A percentile compares a stretch with the other conserved stretches of the same genome.
Evolutionary conservation across 129 eudicot species (phyloP).

Genomic region (Flaveria bidentis): DNA sequence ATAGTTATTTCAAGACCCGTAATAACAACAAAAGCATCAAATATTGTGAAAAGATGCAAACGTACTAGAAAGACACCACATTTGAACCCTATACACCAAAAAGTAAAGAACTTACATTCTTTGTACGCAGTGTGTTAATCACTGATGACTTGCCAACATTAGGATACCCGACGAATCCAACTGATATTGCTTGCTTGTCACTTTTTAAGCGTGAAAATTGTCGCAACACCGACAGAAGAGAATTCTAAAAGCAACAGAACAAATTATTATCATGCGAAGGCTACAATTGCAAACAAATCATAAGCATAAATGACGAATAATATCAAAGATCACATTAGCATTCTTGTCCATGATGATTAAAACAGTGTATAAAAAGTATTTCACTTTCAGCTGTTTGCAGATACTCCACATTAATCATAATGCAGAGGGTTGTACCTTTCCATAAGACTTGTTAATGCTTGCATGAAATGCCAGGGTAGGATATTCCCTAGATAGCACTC

Average conservation of each 20-base stretch:
- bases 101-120: constrained; percentile 57
- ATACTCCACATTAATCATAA: background rate
- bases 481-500: constrained; percentile 80
- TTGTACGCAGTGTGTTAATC: constrained; percentile 87
- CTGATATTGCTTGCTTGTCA: constrained; percentile 96
- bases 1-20: background rate
- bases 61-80: constrained; percentile 3
- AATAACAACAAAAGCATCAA: background rate
- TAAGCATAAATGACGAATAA: background rate
- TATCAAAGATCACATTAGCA: background rate
- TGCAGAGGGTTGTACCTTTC: constrained; percentile 56
- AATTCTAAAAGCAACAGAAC: constrained; percentile 53
- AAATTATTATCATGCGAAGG: background rate
- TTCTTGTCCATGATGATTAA: background rate
- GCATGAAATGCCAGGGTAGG: constrained; percentile 97
- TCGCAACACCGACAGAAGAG: constrained; percentile 84
- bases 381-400: background rate
- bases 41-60: constrained; percentile 4
- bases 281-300: background rate
- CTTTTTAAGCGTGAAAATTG: constrained; percentile 90
- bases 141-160: constrained; percentile 99
- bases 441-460: constrained; percentile 89
- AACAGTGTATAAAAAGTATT: background rate
- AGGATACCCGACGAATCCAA: constrained; percentile 97
- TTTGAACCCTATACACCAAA: background rate